A percentile compares a stretch with the other conserved stretches of the same genome.
Evolutionary conservation across 2,329 filamentous ascomycete genomes (phyloP).

Genomic region (Trichothecium sympodiale): DNA sequence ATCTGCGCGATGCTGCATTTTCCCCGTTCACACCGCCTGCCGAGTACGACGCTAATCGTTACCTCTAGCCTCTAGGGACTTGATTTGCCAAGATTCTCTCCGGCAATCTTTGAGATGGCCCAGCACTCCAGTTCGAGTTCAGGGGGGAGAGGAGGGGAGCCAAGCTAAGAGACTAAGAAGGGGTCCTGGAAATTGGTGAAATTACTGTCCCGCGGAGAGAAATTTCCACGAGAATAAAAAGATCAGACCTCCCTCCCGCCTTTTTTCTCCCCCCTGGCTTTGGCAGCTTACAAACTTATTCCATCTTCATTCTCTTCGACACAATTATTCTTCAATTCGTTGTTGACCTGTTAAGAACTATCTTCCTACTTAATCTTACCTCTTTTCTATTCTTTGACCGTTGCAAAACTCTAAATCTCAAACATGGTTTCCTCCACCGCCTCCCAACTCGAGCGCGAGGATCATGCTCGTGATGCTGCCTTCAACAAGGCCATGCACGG

Average conservation of each 20-base stretch:
- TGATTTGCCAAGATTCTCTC: too few relatives aligned
- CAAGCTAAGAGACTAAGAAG: background rate
- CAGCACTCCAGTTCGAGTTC: slow-evolving; percentile 2
- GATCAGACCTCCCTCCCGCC: background rate
- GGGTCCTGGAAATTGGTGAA: slow-evolving; percentile 4
- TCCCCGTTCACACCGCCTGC: slow-evolving; percentile 6
- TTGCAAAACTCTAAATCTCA: slow-evolving; percentile 1
- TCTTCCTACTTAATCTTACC: slow-evolving; percentile 4
- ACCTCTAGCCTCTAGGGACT: background rate
- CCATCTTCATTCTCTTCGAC: background rate
- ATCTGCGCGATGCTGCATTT: too few relatives aligned
- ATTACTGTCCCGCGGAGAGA: background rate
- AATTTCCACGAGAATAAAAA: background rate
- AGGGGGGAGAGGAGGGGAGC: background rate
- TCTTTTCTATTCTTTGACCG: slow-evolving; percentile 6
- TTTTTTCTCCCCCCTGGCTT: background rate
- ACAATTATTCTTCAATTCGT: background rate
- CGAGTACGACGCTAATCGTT: background rate
- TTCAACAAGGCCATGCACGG: slow-evolving; percentile 88
- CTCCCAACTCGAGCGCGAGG: slow-evolving; percentile 61
- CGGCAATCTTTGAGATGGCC: background rate
- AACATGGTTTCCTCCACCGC: slow-evolving; percentile 32
- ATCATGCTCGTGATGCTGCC: slow-evolving; percentile 74
- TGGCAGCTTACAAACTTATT: too few relatives aligned
- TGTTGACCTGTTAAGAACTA: background rate